Percentiles rank a stretch among this genome's conserved stretches.
Evolutionary conservation across 768 basidiomycete species (phyloP).

Genomic region (Psilocybe tampanensis): DNA sequence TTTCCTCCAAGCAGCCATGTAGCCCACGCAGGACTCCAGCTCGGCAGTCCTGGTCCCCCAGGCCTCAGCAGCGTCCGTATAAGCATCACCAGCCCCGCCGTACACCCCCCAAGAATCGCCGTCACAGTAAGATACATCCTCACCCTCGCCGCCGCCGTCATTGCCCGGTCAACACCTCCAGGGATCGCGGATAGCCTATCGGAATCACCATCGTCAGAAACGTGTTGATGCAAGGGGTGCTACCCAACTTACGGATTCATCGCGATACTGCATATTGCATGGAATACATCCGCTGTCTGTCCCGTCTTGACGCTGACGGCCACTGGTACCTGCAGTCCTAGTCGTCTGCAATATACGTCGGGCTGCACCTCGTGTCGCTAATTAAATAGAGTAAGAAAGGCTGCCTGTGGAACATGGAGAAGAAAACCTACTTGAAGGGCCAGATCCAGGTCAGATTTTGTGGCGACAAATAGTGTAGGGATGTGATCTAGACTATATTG

Average conservation of each 20-base stretch:
- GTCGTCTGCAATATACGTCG: slow-evolving; percentile 90
- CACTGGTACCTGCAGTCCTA: slow-evolving; percentile 91
- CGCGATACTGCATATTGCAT: slow-evolving; percentile 81
- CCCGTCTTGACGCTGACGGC: slow-evolving; percentile 89
- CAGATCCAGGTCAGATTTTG: slow-evolving; percentile 96
- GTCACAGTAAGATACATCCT: slow-evolving; percentile 74
- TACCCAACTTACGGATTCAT: slow-evolving; percentile 75
- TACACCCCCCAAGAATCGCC: slow-evolving; percentile 72
- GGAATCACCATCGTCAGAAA: slow-evolving; percentile 23
- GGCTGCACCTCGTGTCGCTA: slow-evolving; percentile 98
- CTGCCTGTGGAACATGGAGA: neutral
- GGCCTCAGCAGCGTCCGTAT: slow-evolving; percentile 71
- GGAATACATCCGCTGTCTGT: slow-evolving; percentile 86
- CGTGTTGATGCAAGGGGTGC: slow-evolving; percentile 12
- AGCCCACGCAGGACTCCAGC: slow-evolving; percentile 65
- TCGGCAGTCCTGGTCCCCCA: slow-evolving; percentile 50
- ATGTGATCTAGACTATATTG: slow-evolving; percentile 95
- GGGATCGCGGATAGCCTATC: slow-evolving; percentile 68
- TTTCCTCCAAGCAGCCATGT: slow-evolving; percentile 67
- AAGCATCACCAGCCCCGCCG: slow-evolving; percentile 70
- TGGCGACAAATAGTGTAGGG: slow-evolving; percentile 96
- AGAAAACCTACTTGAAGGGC: slow-evolving; percentile 76
- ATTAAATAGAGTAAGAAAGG: slow-evolving; percentile 10
- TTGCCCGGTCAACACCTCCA: slow-evolving; percentile 79
- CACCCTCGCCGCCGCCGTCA: slow-evolving; percentile 69